These are phyloP conservation scores for Euphorbia schlechtendalii DNA, from an alignment of 441 rosid species.

Conservation along the genomic window DNA sequence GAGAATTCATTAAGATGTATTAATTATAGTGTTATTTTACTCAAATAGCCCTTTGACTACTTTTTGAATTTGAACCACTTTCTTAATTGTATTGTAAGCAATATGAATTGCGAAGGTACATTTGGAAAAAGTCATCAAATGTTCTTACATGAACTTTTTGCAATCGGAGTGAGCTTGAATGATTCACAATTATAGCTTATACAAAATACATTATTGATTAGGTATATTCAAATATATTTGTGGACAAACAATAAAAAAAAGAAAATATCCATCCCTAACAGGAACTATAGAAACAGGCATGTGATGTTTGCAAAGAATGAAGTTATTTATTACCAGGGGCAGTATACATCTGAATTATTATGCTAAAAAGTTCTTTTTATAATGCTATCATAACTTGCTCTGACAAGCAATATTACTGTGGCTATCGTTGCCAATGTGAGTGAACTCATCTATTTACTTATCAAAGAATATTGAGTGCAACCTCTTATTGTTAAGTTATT, in stretches of 20 bases:
- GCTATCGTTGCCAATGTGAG: neutral
- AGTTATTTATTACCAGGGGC: neutral
- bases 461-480: neutral
- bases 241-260: neutral
- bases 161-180: neutral
- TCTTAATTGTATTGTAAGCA: too few species aligned
- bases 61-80: too few species aligned
- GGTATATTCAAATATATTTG: neutral
- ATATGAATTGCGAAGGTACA: too few species aligned
- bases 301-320: conserved; percentile 12
- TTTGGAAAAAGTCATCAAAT: too few species aligned
- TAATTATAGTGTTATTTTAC: too few species aligned
- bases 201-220: neutral
- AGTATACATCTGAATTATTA: conserved; percentile 4
- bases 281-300: neutral
- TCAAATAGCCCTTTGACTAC: too few species aligned
- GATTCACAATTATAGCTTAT: neutral
- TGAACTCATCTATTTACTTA: neutral
- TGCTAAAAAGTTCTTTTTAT: too few species aligned
- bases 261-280: neutral
- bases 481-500: neutral
- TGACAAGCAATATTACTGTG: neutral
- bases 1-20: too few species aligned
- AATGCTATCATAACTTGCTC: neutral
- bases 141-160: too few species aligned